Percentiles rank a stretch among this genome's conserved stretches.
These are phyloP conservation scores for Cyclospora cayetanensis DNA, from an alignment of 169 alveolate species.

Conservation along the genomic window DNA sequence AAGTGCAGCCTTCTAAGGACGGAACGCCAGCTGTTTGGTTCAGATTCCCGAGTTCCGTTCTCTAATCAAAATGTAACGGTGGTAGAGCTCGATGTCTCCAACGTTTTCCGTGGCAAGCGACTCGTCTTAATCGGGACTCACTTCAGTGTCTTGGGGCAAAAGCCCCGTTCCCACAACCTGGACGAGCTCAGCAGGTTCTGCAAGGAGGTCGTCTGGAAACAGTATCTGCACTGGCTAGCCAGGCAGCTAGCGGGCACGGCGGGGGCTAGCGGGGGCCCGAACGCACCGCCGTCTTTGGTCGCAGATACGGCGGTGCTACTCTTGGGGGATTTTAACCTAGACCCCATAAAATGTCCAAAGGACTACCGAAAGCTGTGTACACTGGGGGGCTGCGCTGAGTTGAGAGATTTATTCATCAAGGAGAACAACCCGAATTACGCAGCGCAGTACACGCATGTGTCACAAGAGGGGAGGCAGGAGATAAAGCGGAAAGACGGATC, in stretches of 20 bases:
- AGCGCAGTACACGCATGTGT: constrained; percentile 1
- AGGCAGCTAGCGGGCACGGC: background rate
- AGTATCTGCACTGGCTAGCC: constrained; percentile 42
- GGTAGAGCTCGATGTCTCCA: constrained; percentile 49
- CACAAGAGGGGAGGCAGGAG: constrained; percentile 29
- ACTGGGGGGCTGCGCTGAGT: constrained; percentile 38
- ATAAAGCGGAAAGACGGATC: background rate
- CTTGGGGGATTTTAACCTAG: constrained; percentile 70
- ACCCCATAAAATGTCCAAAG: constrained; percentile 36
- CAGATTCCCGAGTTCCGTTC: constrained; percentile 46
- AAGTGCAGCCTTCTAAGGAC: constrained; percentile 1
- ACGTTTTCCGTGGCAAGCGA: background rate
- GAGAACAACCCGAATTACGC: constrained; percentile 59
- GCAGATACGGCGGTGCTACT: constrained; percentile 39
- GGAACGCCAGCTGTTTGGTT: constrained; percentile 15
- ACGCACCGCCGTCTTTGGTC: constrained; percentile 14
- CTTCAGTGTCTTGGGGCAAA: constrained; percentile 35
- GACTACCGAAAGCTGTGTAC: constrained; percentile 34
- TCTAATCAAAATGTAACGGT: constrained; percentile 66
- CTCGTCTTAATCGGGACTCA: constrained; percentile 51
- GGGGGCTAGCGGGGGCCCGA: background rate
- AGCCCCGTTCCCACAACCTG: background rate
- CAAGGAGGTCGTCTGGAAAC: constrained; percentile 49
- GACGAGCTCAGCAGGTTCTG: background rate
- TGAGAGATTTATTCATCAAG: constrained; percentile 59